Evolutionary conservation across 2,329 filamentous ascomycete species (phyloP).

Genomic region (Sporothrix schenckii): DNA sequence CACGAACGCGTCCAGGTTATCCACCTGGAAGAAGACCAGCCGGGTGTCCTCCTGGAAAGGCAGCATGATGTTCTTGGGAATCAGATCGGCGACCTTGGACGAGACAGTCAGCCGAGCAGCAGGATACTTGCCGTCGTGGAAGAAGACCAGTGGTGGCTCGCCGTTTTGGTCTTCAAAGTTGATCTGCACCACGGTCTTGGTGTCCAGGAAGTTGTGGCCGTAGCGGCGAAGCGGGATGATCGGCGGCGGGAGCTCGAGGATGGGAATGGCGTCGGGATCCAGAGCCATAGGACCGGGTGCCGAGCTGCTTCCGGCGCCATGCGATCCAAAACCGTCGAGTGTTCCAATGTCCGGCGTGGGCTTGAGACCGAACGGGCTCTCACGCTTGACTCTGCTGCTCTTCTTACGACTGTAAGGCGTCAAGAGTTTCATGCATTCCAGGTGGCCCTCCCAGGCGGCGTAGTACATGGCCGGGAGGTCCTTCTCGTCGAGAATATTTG

Average conservation of each 20-base stretch:
- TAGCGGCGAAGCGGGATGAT: conserved; percentile 95
- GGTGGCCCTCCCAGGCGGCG: conserved; percentile 94
- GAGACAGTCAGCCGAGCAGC: conserved; percentile 94
- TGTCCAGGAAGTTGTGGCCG: conserved; percentile 97
- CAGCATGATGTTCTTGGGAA: conserved; percentile 92
- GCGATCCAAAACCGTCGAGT: conserved; percentile 39
- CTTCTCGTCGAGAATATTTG: conserved; percentile 86
- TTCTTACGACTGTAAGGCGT: conserved; percentile 57
- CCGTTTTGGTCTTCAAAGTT: conserved; percentile 79
- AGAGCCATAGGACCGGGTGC: conserved; percentile 65
- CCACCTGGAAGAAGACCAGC: conserved; percentile 92
- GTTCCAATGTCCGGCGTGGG: conserved; percentile 11
- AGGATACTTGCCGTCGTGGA: conserved; percentile 95
- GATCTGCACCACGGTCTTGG: conserved; percentile 93
- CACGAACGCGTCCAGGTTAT: conserved; percentile 87
- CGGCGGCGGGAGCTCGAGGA: conserved; percentile 87
- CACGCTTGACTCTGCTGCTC: conserved; percentile 43
- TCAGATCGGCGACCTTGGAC: conserved; percentile 92
- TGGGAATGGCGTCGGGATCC: conserved; percentile 86
- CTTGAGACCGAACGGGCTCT: conserved; percentile 51
- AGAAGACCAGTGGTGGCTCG: conserved; percentile 84
- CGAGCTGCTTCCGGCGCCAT: conserved; percentile 52
- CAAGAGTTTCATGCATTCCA: conserved; percentile 90
- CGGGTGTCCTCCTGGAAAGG: conserved; percentile 96
- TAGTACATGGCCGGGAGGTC: conserved; percentile 95